These are phyloP conservation scores for Coffea humblotiana DNA, from an alignment of 305 asterid species.

Conservation along the genomic window DNA sequence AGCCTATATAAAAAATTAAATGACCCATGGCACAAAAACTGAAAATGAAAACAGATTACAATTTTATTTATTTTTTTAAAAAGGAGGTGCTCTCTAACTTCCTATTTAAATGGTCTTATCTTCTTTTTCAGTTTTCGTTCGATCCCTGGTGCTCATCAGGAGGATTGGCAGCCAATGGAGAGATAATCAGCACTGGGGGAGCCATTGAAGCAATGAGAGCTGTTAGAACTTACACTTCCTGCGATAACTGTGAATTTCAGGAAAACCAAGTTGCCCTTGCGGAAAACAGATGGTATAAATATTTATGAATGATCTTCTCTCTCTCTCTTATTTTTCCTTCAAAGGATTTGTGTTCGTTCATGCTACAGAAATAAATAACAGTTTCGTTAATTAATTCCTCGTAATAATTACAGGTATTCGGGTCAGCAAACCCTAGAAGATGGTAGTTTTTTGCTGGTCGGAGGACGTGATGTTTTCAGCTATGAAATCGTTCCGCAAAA, in stretches of 20 bases:
- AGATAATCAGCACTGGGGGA: constrained; percentile 77
- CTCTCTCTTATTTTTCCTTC: not conserved
- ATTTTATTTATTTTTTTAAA: not conserved
- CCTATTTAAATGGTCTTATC: not conserved
- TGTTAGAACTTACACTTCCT: constrained; percentile 44
- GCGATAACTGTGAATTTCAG: constrained; percentile 39
- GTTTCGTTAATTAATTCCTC: not conserved
- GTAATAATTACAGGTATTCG: constrained; percentile 43
- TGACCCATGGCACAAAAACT: not conserved
- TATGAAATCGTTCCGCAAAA: constrained; percentile 69
- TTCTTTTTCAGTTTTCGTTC: constrained; percentile 33
- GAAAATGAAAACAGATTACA: not conserved
- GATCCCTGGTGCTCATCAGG: constrained; percentile 98
- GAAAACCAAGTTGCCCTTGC: constrained; percentile 51
- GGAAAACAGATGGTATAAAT: constrained; percentile 53
- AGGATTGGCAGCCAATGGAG: constrained; percentile 52
- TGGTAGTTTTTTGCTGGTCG: constrained; percentile 58
- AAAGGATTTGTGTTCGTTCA: not conserved
- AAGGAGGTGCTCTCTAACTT: not conserved
- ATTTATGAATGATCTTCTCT: not conserved
- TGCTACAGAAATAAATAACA: not conserved
- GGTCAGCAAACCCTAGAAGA: constrained; percentile 51
- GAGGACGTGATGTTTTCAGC: constrained; percentile 71
- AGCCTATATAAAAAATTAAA: too few species aligned
- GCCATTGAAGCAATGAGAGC: constrained; percentile 50